A percentile compares a stretch with the other conserved stretches of the same genome.
phyloP scores from a whole-genome alignment of 2,329 filamentous ascomycete genomes.

The Trichoderma hamatum region DNA sequence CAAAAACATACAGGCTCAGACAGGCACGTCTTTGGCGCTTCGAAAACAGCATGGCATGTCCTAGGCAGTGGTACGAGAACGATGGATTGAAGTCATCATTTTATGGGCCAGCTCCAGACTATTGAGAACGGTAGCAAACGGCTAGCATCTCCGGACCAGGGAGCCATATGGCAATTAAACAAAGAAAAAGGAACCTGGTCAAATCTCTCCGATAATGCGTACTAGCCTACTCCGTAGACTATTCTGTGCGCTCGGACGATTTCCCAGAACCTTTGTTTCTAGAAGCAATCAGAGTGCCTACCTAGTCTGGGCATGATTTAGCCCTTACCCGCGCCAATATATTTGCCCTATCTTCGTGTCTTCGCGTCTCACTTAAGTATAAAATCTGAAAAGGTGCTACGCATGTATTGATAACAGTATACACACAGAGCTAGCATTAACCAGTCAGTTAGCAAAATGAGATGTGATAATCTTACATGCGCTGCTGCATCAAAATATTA shows the following conservation, averaged over 20 bases:
- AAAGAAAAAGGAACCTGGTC: neutral
- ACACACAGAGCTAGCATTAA: neutral
- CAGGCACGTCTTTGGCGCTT: neutral
- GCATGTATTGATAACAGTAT: neutral
- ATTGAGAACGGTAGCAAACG: constrained; percentile 2
- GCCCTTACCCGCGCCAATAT: neutral
- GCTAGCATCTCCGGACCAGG: constrained; percentile 1
- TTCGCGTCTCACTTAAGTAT: neutral
- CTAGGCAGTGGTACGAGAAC: neutral
- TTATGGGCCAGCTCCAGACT: neutral
- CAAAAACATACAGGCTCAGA: neutral
- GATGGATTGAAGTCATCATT: neutral
- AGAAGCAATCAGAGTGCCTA: neutral
- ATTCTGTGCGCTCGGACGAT: neutral
- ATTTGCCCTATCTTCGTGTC: neutral
- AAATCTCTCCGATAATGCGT: neutral
- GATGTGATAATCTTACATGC: neutral
- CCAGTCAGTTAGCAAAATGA: neutral
- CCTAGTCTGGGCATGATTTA: neutral
- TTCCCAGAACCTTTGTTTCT: neutral
- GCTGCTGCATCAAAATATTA: neutral
- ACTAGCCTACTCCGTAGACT: neutral
- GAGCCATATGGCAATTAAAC: constrained; percentile 21
- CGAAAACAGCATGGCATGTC: neutral
- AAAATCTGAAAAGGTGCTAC: neutral